These are phyloP conservation scores for Puccinellia tenuiflora DNA, from an alignment of 176 grass and related monocot genomes.

Conservation along the genomic window DNA sequence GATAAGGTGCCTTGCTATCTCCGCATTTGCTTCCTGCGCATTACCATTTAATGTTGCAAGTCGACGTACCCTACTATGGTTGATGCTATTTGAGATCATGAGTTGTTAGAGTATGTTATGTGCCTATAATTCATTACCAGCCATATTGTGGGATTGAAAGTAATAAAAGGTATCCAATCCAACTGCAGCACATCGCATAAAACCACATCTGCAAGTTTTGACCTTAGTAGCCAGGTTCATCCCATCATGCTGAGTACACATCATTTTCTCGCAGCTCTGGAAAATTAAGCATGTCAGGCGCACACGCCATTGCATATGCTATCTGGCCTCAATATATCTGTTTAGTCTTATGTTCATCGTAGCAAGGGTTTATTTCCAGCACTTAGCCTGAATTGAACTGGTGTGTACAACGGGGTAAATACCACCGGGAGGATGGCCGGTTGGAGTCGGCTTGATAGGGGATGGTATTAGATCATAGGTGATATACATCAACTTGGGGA, in stretches of 20 bases:
- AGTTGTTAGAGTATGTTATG: neutral
- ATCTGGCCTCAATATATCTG: neutral
- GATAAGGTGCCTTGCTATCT: conserved; percentile 74
- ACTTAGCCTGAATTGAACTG: neutral
- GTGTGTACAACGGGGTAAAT: neutral
- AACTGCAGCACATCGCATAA: conserved; percentile 5
- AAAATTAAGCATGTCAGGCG: neutral
- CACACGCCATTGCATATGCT: neutral
- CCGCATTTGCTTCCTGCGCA: neutral
- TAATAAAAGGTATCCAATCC: neutral
- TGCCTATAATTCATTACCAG: neutral
- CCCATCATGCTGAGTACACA: neutral
- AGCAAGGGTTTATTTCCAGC: conserved; percentile 5
- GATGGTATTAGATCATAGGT: neutral
- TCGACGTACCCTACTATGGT: neutral
- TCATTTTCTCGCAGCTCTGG: neutral
- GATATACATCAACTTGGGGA: neutral
- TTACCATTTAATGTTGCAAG: conserved; percentile 28
- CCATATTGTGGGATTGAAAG: neutral
- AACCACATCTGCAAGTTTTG: neutral
- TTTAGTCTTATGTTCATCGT: conserved; percentile 8
- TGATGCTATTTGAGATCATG: neutral
- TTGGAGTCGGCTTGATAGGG: neutral
- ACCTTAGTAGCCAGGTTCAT: neutral
- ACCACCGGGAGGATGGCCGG: neutral